Evolutionary conservation across 2,329 filamentous ascomycete species (phyloP).

Genomic region (Dothistroma septosporum): DNA sequence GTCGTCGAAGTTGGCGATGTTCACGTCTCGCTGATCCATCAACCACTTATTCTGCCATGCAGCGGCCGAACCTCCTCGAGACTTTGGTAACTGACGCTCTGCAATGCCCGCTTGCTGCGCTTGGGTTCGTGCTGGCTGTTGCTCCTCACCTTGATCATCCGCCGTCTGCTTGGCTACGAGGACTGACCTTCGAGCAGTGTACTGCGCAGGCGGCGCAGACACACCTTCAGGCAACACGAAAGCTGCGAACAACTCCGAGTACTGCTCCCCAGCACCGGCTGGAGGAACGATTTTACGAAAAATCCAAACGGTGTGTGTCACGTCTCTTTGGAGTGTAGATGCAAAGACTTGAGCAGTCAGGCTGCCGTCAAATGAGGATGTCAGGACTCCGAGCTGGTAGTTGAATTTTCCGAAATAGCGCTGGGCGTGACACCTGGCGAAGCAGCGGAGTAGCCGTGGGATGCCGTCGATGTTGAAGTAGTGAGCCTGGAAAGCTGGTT

Average conservation of each 20-base stretch:
- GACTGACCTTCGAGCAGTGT: neutral
- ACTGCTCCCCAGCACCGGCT: neutral
- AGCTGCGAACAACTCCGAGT: neutral
- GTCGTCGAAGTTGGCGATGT: neutral
- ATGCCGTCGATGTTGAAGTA: neutral
- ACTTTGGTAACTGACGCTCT: neutral
- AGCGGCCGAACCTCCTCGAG: neutral
- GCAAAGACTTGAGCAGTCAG: neutral
- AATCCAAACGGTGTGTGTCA: conserved; percentile 1
- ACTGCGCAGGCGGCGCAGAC: neutral
- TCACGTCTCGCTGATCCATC: neutral
- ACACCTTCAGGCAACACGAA: neutral
- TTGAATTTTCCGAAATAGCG: neutral
- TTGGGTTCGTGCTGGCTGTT: neutral
- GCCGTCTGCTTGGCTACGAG: neutral
- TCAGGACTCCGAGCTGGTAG: conserved; percentile 2
- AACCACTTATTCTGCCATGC: neutral
- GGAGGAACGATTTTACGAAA: neutral
- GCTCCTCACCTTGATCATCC: neutral
- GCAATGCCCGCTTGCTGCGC: neutral
- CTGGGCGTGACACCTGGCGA: neutral
- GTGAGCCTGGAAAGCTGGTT: neutral
- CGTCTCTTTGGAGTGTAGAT: neutral
- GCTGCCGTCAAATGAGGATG: neutral
- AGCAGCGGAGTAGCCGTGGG: neutral